Evolutionary conservation across 2,329 filamentous ascomycete genomes (phyloP).

Genomic region (Botrytis tulipae): DNA sequence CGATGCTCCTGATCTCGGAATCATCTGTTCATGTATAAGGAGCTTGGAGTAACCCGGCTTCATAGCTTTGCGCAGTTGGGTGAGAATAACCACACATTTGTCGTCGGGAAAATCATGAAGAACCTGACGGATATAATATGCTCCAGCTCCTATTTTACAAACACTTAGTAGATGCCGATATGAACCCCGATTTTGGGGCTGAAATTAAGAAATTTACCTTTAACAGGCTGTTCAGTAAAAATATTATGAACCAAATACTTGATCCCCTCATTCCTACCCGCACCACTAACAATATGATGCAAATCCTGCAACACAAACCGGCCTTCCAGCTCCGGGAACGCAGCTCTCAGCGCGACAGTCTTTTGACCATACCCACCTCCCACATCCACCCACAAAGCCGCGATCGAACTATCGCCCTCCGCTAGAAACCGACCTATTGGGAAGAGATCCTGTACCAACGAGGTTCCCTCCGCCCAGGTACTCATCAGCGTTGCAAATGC

Average conservation of each 20-base stretch:
- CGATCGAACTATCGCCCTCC: not conserved
- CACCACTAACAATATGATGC: not conserved
- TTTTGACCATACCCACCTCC: not conserved
- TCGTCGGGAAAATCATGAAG: not conserved
- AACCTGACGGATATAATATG: not conserved
- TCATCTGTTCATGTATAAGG: not conserved
- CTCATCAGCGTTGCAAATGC: not conserved
- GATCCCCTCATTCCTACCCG: constrained; percentile 5
- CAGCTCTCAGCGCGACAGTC: not conserved
- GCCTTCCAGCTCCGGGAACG: not conserved
- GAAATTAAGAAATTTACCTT: constrained; percentile 23
- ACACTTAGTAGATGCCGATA: not conserved
- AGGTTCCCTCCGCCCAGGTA: not conserved
- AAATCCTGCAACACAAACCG: not conserved
- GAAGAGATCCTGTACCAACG: not conserved
- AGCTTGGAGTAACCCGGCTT: not conserved
- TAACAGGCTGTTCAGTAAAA: constrained; percentile 33
- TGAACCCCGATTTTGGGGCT: not conserved
- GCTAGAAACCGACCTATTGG: not conserved
- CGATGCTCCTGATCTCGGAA: not conserved
- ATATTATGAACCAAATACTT: constrained; percentile 35
- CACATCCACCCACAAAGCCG: not conserved
- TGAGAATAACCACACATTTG: not conserved
- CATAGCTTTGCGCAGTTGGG: not conserved
- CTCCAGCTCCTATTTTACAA: not conserved